Percentiles rank a stretch among this genome's conserved stretches.
Conservation (phyloP, 257 asterid genomes). For the Fraxinus anomala region DNA sequence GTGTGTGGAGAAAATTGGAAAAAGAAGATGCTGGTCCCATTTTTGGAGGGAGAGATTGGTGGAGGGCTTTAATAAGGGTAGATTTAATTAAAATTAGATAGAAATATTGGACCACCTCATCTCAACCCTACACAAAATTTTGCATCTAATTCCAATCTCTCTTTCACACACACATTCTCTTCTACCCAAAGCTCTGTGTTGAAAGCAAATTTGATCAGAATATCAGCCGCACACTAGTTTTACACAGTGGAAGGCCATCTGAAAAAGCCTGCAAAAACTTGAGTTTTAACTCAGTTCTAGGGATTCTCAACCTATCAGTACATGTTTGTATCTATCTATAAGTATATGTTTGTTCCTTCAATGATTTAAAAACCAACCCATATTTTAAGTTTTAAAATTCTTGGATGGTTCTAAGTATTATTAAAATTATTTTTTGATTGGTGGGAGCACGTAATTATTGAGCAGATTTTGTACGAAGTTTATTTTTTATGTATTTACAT, state of each 20-base stretch:
- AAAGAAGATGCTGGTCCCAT: constrained; percentile 62
- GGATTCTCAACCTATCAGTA: constrained; percentile 42
- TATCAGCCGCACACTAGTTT: constrained; percentile 50
- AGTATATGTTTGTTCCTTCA: constrained; percentile 1
- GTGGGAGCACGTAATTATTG: constrained; percentile 51
- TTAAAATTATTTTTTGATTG: constrained; percentile 28
- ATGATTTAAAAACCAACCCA: not conserved
- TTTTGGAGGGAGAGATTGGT: constrained; percentile 38
- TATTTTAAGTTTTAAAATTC: constrained; percentile 24
- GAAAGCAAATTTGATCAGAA: constrained; percentile 38
- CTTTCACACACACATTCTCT: constrained; percentile 15
- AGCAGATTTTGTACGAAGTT: constrained; percentile 42
- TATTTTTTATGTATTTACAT: constrained; percentile 57
- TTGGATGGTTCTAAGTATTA: constrained; percentile 42
- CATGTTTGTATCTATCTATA: not conserved
- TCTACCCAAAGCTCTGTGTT: constrained; percentile 18
- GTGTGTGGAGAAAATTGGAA: not conserved
- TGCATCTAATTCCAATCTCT: constrained; percentile 54
- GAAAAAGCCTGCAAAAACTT: constrained; percentile 70
- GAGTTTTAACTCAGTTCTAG: constrained; percentile 55
- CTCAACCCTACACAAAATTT: constrained; percentile 45
- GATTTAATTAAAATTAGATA: constrained; percentile 78
- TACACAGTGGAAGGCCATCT: constrained; percentile 37
- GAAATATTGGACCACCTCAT: constrained; percentile 87
- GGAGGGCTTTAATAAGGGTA: constrained; percentile 52